Conservation (phyloP, 2,329 filamentous ascomycete species). For the Fusarium phyllophilum region DNA sequence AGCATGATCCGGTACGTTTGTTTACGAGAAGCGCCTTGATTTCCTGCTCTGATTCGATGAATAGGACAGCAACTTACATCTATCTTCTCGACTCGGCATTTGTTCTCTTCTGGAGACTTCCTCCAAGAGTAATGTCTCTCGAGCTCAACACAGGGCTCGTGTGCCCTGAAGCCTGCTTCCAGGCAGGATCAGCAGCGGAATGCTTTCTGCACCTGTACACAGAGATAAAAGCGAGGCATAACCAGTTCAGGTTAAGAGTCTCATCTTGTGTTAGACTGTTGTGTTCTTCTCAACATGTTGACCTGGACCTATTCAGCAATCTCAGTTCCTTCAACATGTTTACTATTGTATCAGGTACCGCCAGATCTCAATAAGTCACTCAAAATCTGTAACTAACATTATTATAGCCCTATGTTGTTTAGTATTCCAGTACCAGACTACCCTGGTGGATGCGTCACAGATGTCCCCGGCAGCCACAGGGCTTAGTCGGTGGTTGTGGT, state of each 20-base stretch:
- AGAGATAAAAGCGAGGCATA: fast-evolving
- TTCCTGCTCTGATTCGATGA: too few relatives aligned
- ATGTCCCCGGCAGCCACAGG: neutral
- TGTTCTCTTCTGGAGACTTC: neutral
- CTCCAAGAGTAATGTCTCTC: neutral
- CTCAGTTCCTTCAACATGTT: neutral
- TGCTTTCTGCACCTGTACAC: neutral
- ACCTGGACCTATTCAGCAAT: neutral
- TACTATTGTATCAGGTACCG: too few relatives aligned
- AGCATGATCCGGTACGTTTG: neutral
- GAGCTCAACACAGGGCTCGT: neutral
- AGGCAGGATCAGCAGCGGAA: neutral
- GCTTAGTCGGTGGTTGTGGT: neutral
- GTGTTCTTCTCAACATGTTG: neutral
- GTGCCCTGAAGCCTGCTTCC: neutral
- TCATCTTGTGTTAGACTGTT: neutral
- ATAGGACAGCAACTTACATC: neutral
- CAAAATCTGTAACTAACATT: too few relatives aligned
- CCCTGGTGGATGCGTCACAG: neutral
- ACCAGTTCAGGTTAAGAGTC: neutral
- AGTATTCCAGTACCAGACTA: neutral
- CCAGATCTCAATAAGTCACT: too few relatives aligned
- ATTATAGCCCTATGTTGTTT: neutral
- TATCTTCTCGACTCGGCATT: neutral
- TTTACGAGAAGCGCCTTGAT: too few relatives aligned